phyloP scores from a whole-genome alignment of 768 basidiomycete genomes.

The Psilocybe tampanensis region DNA sequence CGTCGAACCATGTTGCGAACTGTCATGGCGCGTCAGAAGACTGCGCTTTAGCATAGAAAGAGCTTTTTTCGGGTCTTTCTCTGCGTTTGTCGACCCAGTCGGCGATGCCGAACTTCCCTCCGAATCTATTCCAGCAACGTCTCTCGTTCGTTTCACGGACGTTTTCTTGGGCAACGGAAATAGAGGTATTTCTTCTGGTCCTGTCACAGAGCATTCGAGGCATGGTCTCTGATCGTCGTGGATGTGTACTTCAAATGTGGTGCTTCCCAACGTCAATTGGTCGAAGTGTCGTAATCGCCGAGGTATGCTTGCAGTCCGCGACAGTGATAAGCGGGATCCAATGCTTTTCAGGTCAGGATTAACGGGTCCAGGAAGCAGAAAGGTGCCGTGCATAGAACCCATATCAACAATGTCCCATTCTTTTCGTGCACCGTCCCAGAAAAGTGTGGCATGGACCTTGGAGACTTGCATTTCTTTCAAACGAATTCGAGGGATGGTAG shows the following conservation, averaged over 20 bases:
- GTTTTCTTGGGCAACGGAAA: slow-evolving; percentile 37
- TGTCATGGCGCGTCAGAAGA: slow-evolving; percentile 55
- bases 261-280: slow-evolving; percentile 65
- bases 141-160: slow-evolving; percentile 29
- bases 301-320: slow-evolving; percentile 71
- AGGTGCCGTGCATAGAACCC: slow-evolving; percentile 87
- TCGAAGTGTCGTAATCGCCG: slow-evolving; percentile 66
- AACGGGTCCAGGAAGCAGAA: slow-evolving; percentile 41
- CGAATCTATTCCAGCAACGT: slow-evolving; percentile 27
- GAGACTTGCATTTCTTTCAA: slow-evolving; percentile 86
- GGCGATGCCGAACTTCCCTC: slow-evolving; percentile 21
- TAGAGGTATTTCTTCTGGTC: slow-evolving; percentile 60
- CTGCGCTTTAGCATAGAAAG: slow-evolving; percentile 65
- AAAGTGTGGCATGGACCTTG: slow-evolving; percentile 77
- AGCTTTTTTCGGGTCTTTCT: slow-evolving; percentile 63
- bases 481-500: slow-evolving; percentile 62
- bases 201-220: slow-evolving; percentile 55
- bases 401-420: slow-evolving; percentile 83
- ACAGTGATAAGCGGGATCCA: slow-evolving; percentile 60
- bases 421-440: slow-evolving; percentile 59
- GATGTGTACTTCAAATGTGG: slow-evolving; percentile 70
- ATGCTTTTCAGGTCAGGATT: slow-evolving; percentile 24
- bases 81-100: slow-evolving; percentile 18
- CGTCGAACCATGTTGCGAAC: slow-evolving; percentile 9
- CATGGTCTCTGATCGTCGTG: slow-evolving; percentile 68